Base-by-base conservation (phyloP, 169 alveolate genomes). In the Plasmodium chabaudi region DNA sequence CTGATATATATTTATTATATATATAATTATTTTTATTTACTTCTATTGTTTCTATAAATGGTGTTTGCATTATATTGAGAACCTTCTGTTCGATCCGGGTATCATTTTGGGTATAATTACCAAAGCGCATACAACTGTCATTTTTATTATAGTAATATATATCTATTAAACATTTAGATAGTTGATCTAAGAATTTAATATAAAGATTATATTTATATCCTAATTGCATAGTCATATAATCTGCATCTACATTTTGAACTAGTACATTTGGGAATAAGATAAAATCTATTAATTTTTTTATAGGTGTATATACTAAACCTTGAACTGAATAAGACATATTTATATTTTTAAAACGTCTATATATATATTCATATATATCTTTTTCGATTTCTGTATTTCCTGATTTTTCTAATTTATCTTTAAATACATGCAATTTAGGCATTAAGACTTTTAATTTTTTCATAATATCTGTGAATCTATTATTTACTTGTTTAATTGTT, bases 301-400 rank as follows among this genome's bases (percentile, higher is more conserved):
- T 10, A 13, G 68, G 53, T 9, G 67, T 46, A 19, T 65, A 67
- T 25, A 27, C 65, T 25, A 79, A 5, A 23, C 56, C 82, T 1
- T 67, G 60, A 23, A 56, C 27, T 23, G 89, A 82, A 17, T 79
- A 72, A 3, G 82, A n/a, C 3, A 79, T 23, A 17, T 79, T 9
- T 23, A 67, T 19, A 1, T 47, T 15, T 39, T 74, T 60, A 56
- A 74, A 60, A 46, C 5, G 15, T 27, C 67, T 70, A 65, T 79
- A 79, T 5, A 79, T 27, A 27, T 65, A 55, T 61, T 79, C 57
- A 17, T 79, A 79, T 10, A 79, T 1, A 6, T 64, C 19, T 57
- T 55, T 1, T n/a, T 55, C 27, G 6, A 39, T 19, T 0, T 25
- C 23, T 12, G 49, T 63, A 65, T 67, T 56, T 67, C 23, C 64